These are phyloP conservation scores for Sporopachydermia cereana DNA, from an alignment of 1,139 yeast species.

Conservation along the genomic window DNA sequence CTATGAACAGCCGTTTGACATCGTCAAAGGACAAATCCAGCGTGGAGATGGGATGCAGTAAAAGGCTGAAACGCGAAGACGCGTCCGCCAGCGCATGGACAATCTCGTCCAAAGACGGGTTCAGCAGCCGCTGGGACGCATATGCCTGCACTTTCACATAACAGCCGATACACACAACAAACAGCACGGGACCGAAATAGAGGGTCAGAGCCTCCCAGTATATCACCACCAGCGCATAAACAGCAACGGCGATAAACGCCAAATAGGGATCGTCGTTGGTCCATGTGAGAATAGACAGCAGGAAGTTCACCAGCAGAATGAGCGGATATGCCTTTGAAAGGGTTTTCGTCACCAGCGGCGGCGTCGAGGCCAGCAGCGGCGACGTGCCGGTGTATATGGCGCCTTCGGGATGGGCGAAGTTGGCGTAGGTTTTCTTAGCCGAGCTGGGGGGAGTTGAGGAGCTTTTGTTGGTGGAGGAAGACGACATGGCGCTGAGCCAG, in stretches of 20 bases:
- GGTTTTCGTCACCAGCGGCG: slow-evolving; percentile 82
- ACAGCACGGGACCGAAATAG: slow-evolving; percentile 70
- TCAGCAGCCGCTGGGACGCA: slow-evolving; percentile 24
- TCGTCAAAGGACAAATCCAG: slow-evolving; percentile 66
- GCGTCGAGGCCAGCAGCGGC: slow-evolving; percentile 37
- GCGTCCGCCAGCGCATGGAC: slow-evolving; percentile 72
- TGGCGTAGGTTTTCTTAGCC: slow-evolving; percentile 3
- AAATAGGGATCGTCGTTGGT: slow-evolving; percentile 78
- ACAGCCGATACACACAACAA: slow-evolving; percentile 54
- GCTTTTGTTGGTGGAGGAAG: slow-evolving; percentile 8
- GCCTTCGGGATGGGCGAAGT: slow-evolving; percentile 3
- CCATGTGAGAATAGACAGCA: slow-evolving; percentile 76
- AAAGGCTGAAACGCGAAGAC: slow-evolving; percentile 62
- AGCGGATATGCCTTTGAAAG: slow-evolving; percentile 77
- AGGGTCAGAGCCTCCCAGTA: slow-evolving; percentile 64
- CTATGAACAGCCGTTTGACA: slow-evolving; percentile 64
- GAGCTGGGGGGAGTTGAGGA: slow-evolving; percentile 7
- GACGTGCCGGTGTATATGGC: slow-evolving; percentile 5
- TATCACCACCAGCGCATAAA: slow-evolving; percentile 47
- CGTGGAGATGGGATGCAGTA: slow-evolving; percentile 66
- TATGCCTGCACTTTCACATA: slow-evolving; percentile 40
- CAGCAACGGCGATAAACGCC: slow-evolving; percentile 48
- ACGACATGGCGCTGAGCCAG: slow-evolving; percentile 12
- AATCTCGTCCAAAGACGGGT: slow-evolving; percentile 82
- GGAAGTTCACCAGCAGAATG: slow-evolving; percentile 55